Evolutionary conservation across 129 eudicot genomes (phyloP), one percentile per base, ranked within the genome.

Genomic region (Artemisia annua): DNA sequence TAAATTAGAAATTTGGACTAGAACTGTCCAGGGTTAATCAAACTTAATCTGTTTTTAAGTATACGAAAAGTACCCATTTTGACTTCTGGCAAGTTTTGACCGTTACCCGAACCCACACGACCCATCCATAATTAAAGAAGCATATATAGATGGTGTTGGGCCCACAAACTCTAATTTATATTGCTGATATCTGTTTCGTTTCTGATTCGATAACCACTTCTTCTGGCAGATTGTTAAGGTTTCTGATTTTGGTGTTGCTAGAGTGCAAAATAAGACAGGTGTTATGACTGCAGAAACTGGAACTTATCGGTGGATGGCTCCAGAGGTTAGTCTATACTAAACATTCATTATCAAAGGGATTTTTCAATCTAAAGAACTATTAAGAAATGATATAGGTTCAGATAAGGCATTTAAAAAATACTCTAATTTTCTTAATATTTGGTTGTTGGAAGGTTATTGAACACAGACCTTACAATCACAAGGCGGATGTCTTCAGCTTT

Each of bases 281-380:
- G 69, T 86, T 46, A 86, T 86, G 90, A 86, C 90, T 48, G 90
- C 90, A 72, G 90, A 86, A 76, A 86, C 90, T 11, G 89, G 89
- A 72, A 85, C 89, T 18, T 85, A 85, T 59, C 86, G 89, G 64
- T 85, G 89, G 89, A 86, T 86, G 90, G 90, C 90, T 73, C 90
- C 90, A 59, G 90, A 86, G 85, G 90, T 86, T 74, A 35, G 77
- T 71, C 55, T 13, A 24, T 26, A 17, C 49, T 53, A 35, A 63
- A 32, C 13, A 46, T 55, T n/a, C 22, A 11, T 7, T 62, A 28
- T 51, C 2, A 52, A 63, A 20, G 14, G 50, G 26, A 8, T 63
- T 75, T 35, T 28, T 46, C 3, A 28, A 67, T 30, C 3, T 55
- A 50, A 52, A 28, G 63, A 32, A 17, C 44, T 14, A 11, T n/a